Base-by-base conservation (phyloP, 2,329 filamentous ascomycete genomes). In the Xylaria hypoxylon region DNA sequence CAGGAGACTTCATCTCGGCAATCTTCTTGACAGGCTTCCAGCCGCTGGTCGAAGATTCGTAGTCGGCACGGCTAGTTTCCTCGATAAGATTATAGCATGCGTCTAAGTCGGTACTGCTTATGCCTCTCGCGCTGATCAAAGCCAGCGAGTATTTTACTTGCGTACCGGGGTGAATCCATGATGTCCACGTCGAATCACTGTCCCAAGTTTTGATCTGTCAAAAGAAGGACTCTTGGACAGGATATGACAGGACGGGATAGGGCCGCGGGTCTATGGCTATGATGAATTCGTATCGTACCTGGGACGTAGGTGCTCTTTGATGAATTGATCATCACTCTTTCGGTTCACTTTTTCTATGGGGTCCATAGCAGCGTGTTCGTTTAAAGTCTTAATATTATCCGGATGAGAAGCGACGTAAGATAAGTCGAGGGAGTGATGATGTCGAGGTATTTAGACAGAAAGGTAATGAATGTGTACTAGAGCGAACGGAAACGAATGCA, bases 1-100 rank as follows among this genome's bases (percentile, higher is more conserved):
- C 88, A 0, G 82, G 77, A 5, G 90, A 86, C 65, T 80, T 80
- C 91, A 94, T 93, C 81, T 94, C 92, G 13, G 79, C 79, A 58
- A 81, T 80, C 80, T 94, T 94, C 48, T 81, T 80, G 2, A 71
- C 76, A 0, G 85, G 84, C 52, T 88, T 84, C 92, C 92, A 94
- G 52, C 89, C 89, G 0, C 79, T 74, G 6, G 82, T 82, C 2
- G 90, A 92, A 17, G 78, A 77, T 61, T 86, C 85, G 76, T 94
- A 94, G 77, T 90, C 87, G 5, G 79, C 73, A 15, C 82, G 81
- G 71, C 90, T 92, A 0, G 91, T 93, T 55, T 82, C 78, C 67
- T 90, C 84, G 58, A 94, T 82, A 28, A 90, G 78, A 22, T 74
- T 65, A 70, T 87, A 87, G 72, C 88, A 90, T 0, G 82, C 79